These are phyloP conservation scores for Penicillium fuscoglaucum DNA, from an alignment of 2,329 filamentous ascomycete genomes.

Conservation along the genomic window DNA sequence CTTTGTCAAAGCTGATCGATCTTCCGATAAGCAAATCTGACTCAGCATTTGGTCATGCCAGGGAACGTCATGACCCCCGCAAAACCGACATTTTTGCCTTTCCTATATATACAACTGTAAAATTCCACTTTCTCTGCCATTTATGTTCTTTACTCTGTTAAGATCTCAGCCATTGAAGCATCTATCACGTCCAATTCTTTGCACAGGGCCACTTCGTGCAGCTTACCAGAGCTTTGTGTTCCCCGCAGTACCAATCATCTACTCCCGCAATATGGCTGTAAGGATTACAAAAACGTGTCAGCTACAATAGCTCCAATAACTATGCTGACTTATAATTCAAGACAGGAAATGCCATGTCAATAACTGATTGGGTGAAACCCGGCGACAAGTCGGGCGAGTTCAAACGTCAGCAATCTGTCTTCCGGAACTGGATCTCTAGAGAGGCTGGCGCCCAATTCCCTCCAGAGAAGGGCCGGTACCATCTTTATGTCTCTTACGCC, in stretches of 20 bases:
- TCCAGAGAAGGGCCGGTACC: conserved; percentile 85
- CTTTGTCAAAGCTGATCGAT: conserved; percentile 34
- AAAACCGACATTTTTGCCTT: conserved; percentile 10
- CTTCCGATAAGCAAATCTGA: conserved; percentile 22
- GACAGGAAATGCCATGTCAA: conserved; percentile 48
- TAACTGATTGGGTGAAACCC: conserved; percentile 81
- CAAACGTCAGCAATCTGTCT: conserved; percentile 81
- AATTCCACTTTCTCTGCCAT: conserved; percentile 1
- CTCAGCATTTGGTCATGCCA: conserved; percentile 22
- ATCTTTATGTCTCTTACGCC: conserved; percentile 91
- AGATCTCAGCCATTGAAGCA: conserved; percentile 25
- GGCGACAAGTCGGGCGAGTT: conserved; percentile 83
- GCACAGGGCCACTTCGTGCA: conserved; percentile 13
- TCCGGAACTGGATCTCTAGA: conserved; percentile 76
- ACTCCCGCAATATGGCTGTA: conserved; percentile 38
- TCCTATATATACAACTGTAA: conserved; percentile 12
- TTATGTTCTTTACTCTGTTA: conserved; percentile 30
- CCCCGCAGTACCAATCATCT: conserved; percentile 20
- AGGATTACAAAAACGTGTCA: conserved; percentile 2
- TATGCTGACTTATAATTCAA: conserved; percentile 7
- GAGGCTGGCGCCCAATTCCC: conserved; percentile 73
- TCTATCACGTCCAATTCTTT: conserved; percentile 17
- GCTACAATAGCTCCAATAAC: background rate
- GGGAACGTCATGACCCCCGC: conserved; percentile 16
- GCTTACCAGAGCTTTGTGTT: conserved; percentile 20